Percentiles rank a stretch among this genome's conserved stretches.
phyloP scores from a whole-genome alignment of 805 yeast species.

The Metschnikowia chrysomelidarum region DNA sequence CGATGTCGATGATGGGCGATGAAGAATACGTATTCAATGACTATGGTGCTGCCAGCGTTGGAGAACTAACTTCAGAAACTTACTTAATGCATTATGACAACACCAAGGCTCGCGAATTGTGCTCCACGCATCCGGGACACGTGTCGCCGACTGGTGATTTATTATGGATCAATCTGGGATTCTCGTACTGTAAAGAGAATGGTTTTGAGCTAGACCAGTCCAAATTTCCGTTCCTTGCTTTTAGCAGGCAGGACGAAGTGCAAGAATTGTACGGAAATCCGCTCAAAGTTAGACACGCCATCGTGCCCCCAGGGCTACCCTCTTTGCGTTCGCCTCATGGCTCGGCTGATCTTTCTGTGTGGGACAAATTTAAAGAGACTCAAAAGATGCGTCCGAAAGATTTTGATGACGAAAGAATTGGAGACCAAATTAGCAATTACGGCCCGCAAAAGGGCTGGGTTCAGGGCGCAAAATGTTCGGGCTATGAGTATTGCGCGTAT shows the following conservation, averaged over 20 bases:
- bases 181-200: slow-evolving; percentile 40
- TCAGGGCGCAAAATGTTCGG: slow-evolving; percentile 30
- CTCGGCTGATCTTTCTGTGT: slow-evolving; percentile 20
- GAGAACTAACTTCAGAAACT: slow-evolving; percentile 20
- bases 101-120: slow-evolving; percentile 29
- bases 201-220: slow-evolving; percentile 30
- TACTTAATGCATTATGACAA: slow-evolving; percentile 23
- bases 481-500: slow-evolving; percentile 41
- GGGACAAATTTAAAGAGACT: slow-evolving; percentile 15
- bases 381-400: slow-evolving; percentile 29
- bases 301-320: slow-evolving; percentile 40
- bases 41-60: slow-evolving; percentile 54
- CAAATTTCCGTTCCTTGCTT: slow-evolving; percentile 26
- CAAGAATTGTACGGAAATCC: slow-evolving; percentile 25
- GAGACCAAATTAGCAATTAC: slow-evolving; percentile 20
- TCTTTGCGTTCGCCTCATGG: slow-evolving; percentile 21
- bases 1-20: slow-evolving; percentile 55
- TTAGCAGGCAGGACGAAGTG: slow-evolving; percentile 17
- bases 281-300: slow-evolving; percentile 28
- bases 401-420: slow-evolving; percentile 28
- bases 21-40: slow-evolving; percentile 49
- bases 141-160: slow-evolving; percentile 28
- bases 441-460: slow-evolving; percentile 44
- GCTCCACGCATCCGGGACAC: slow-evolving; percentile 46
- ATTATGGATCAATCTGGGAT: slow-evolving; percentile 45